Evolutionary conservation across 2,329 filamentous ascomycete genomes (phyloP).

Genomic region (Sporothrix dimorphospora): DNA sequence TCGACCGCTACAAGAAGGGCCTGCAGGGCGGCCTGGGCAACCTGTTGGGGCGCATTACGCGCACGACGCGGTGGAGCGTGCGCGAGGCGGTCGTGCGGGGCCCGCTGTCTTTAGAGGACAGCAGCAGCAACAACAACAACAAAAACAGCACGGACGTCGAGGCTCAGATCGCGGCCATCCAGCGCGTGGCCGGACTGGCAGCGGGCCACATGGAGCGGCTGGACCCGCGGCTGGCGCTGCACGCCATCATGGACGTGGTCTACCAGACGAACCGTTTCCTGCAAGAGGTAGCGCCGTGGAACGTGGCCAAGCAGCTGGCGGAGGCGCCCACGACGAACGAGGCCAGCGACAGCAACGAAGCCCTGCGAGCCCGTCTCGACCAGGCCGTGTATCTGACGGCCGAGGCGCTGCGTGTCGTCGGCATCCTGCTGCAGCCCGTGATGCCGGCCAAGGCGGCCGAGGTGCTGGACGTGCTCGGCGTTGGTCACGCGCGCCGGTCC

Average conservation of each 20-base stretch:
- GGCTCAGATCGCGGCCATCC: slow-evolving; percentile 24
- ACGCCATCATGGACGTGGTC: slow-evolving; percentile 64
- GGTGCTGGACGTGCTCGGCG: slow-evolving; percentile 78
- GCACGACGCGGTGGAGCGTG: slow-evolving; percentile 70
- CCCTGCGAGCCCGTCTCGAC: slow-evolving; percentile 48
- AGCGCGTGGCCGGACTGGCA: slow-evolving; percentile 46
- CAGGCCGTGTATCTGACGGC: slow-evolving; percentile 69
- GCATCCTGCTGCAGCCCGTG: slow-evolving; percentile 86
- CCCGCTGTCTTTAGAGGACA: neutral
- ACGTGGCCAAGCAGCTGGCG: slow-evolving; percentile 68
- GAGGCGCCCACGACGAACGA: slow-evolving; percentile 39
- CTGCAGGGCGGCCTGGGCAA: slow-evolving; percentile 82
- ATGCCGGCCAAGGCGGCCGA: slow-evolving; percentile 78
- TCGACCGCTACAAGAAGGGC: slow-evolving; percentile 75
- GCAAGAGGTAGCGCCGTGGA: slow-evolving; percentile 70
- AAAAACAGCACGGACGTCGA: slow-evolving; percentile 35
- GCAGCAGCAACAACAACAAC: neutral
- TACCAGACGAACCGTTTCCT: slow-evolving; percentile 71
- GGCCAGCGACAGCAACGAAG: slow-evolving; percentile 35
- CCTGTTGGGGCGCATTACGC: slow-evolving; percentile 70
- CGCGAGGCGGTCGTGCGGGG: slow-evolving; percentile 54
- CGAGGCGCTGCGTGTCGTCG: slow-evolving; percentile 77
- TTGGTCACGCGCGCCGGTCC: slow-evolving; percentile 63
- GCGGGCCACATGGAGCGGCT: slow-evolving; percentile 63
- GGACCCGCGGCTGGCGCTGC: slow-evolving; percentile 67